phyloP scores from a whole-genome alignment of 2,329 filamentous ascomycete species.

The Diaporthe sp. region DNA sequence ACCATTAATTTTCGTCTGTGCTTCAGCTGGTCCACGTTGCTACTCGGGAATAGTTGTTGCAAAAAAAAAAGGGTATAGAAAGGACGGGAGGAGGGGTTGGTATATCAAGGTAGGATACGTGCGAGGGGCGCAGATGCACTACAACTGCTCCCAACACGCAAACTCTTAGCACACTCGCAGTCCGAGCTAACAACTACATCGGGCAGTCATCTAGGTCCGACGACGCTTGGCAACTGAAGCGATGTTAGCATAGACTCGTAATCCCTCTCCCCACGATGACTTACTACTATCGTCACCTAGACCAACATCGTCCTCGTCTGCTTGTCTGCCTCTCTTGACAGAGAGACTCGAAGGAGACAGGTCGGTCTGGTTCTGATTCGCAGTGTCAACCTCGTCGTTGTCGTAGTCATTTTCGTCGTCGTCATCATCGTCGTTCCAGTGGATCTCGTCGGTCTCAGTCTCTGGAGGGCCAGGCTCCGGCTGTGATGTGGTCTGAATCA shows the following conservation, averaged over 20 bases:
- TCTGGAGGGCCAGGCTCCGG: conserved; percentile 21
- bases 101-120: not conserved
- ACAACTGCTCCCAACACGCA: conserved; percentile 33
- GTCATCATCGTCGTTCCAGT: conserved; percentile 53
- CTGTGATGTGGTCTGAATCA: conserved; percentile 28
- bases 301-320: conserved; percentile 48
- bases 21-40: conserved; percentile 33
- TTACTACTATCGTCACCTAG: conserved; percentile 57
- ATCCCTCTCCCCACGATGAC: not conserved
- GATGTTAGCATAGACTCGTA: conserved; percentile 48
- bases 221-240: conserved; percentile 65
- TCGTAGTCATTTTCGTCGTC: conserved; percentile 51
- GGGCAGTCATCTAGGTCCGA: conserved; percentile 52
- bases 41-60: not conserved
- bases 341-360: conserved; percentile 47
- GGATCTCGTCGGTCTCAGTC: conserved; percentile 50
- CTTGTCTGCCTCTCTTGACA: conserved; percentile 51
- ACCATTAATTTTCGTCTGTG: conserved; percentile 9
- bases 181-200: conserved; percentile 24
- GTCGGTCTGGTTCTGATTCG: conserved; percentile 42
- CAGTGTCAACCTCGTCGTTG: conserved; percentile 44
- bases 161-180: not conserved
- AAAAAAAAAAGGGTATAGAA: not conserved
- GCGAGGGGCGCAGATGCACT: conserved; percentile 41
- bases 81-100: not conserved